These are phyloP conservation scores for Solanum habrochaites DNA, from an alignment of 257 asterid species.

Conservation along the genomic window DNA sequence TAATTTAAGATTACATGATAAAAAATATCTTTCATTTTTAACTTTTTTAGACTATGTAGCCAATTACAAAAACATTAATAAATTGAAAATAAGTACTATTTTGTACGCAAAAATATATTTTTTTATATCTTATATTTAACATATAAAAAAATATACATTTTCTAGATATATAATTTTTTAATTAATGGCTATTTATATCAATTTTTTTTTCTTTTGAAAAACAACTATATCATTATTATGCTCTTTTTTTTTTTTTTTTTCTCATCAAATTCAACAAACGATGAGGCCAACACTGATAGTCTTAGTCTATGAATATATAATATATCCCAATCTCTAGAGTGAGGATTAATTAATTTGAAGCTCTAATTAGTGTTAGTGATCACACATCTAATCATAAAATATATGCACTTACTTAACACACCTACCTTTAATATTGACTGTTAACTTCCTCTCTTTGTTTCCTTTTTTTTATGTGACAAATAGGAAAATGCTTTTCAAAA, in stretches of 20 bases:
- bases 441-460: neutral
- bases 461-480: neutral
- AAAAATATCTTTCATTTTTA: too few relatives aligned
- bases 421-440: neutral
- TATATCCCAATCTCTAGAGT: neutral
- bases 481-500: neutral
- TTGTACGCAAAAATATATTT: too few relatives aligned
- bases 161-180: neutral
- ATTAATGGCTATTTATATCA: neutral
- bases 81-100: neutral
- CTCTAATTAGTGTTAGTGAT: neutral
- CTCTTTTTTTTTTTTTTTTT: neutral
- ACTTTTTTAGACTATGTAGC: neutral
- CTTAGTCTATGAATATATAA: too few relatives aligned
- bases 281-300: neutral
- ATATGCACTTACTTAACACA: neutral
- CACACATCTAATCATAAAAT: neutral
- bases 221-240: neutral
- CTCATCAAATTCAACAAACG: neutral
- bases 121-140: too few relatives aligned
- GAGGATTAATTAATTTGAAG: neutral
- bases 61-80: neutral
- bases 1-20: neutral
- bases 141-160: too few relatives aligned
- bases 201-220: too few relatives aligned